A percentile compares a stretch with the other conserved stretches of the same genome.
phyloP scores from a whole-genome alignment of 768 basidiomycete genomes.

The Lactarius sp. region DNA sequence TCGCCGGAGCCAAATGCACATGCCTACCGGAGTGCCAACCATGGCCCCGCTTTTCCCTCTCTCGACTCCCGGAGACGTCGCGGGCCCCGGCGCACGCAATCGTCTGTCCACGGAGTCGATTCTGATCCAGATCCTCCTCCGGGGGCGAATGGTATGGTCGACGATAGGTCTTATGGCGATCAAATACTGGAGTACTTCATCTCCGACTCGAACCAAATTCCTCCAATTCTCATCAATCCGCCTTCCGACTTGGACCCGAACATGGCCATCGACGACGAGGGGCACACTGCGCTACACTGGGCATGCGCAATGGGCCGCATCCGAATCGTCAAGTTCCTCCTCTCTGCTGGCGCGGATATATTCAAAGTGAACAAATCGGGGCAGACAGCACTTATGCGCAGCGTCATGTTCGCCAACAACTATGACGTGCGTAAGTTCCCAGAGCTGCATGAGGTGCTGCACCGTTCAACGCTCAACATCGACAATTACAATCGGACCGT shows the following conservation, averaged over 20 bases:
- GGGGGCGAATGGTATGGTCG: constrained; percentile 41
- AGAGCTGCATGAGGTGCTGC: constrained; percentile 92
- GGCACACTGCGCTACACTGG: constrained; percentile 96
- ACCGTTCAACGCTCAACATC: constrained; percentile 98
- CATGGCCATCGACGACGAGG: constrained; percentile 96
- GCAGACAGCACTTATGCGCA: constrained; percentile 96
- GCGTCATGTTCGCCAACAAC: constrained; percentile 99
- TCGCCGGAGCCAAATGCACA: constrained; percentile 46
- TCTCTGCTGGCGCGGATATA: constrained; percentile 93
- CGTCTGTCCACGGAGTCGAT: constrained; percentile 37
- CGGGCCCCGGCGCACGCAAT: constrained; percentile 42
- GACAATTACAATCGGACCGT: constrained; percentile 97
- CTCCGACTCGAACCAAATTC: constrained; percentile 91
- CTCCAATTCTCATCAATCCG: constrained; percentile 79
- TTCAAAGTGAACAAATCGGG: constrained; percentile 96
- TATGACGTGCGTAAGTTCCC: constrained; percentile 99
- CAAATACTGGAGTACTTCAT: constrained; percentile 98
- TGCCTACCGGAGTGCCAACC: constrained; percentile 37
- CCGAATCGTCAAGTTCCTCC: constrained; percentile 88
- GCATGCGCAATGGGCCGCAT: constrained; percentile 98
- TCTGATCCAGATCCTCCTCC: constrained; percentile 42
- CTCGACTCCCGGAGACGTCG: constrained; percentile 42
- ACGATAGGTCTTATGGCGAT: constrained; percentile 79
- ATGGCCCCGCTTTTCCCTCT: constrained; percentile 35
- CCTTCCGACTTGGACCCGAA: constrained; percentile 92